phyloP scores from a whole-genome alignment of 2,329 filamentous ascomycete species.

The Sporothrix inflata region DNA sequence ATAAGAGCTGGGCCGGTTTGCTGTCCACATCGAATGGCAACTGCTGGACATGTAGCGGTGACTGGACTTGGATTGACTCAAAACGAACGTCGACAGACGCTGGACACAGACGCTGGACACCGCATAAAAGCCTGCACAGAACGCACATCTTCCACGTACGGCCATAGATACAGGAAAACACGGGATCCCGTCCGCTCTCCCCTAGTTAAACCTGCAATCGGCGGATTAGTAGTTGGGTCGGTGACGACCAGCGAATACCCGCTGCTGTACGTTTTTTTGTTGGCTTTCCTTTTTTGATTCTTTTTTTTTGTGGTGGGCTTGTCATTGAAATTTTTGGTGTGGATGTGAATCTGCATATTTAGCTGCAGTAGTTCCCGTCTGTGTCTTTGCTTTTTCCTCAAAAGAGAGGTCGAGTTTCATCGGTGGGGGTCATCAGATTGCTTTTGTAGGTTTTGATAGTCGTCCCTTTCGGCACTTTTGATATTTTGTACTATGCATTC shows the following conservation, averaged over 20 bases:
- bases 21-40: not conserved
- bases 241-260: not conserved
- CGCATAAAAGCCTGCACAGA: not conserved
- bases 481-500: too few species aligned
- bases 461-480: not conserved
- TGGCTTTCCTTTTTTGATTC: not conserved
- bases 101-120: not conserved
- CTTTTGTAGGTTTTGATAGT: not conserved
- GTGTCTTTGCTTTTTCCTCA: not conserved
- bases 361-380: not conserved
- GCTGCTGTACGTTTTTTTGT: not conserved
- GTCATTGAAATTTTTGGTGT: not conserved
- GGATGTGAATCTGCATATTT: not conserved
- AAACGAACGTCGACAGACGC: not conserved
- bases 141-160: not conserved
- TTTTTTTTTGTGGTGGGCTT: not conserved
- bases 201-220: not conserved
- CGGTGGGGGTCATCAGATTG: not conserved
- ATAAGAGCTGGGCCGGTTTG: not conserved
- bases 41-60: not conserved
- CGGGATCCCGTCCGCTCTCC: slow-evolving; percentile 13
- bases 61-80: too few species aligned
- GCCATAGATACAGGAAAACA: not conserved
- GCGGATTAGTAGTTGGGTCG: slow-evolving; percentile 15
- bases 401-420: not conserved